Base-by-base conservation (phyloP, 305 asterid genomes). In the Striga hermonthica region DNA sequence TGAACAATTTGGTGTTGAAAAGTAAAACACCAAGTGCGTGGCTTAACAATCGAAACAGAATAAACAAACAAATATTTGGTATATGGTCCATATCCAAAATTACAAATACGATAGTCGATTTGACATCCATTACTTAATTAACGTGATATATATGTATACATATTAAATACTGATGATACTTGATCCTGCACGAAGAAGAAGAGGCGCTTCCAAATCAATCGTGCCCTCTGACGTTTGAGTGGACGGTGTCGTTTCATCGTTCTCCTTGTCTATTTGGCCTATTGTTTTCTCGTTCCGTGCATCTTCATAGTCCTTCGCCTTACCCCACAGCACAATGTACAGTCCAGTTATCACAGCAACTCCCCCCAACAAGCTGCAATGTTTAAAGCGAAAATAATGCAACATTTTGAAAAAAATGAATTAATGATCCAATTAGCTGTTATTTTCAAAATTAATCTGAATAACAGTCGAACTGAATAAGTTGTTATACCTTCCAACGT, bases 321-420 rank as follows among this genome's bases (percentile, higher is more conserved):
- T 85, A 3, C 94, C 95, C 95, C 94, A 89, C 7, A 85, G 62
- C 77, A 83, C 90, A 41, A 80, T 62, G 61, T 90, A 90, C 7
- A 90, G 74, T 66, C 97, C 97, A 49, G 75, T 43, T 49, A 87
- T 80, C 66, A 85, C 95, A 57, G 86, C 89, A 52, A 82, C 7
- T 74, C 85, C 86, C 60, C 95, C 95, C 6, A 71, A 40, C 74
- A 84, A 40, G 66, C 97, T 90, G 31, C 31, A 22, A 63, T 11
- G 72, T 57, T 69, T 61, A 22, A n/a, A 35, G n/a, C 2, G 3
- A 31, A 50, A 61, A n/a, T 9, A 52, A 28, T 1, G 10, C 0
- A 7, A 0, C 4, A 63, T 14, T 16, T 22, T 22, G 31, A 22
- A 22, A 14, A 3, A 1, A 9, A 4, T n/a, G 5, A 47, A 47